A percentile compares a stretch with the other conserved stretches of the same genome.
Conservation (phyloP, 148 eudicot genomes). For the Gaultheria prostrata region DNA sequence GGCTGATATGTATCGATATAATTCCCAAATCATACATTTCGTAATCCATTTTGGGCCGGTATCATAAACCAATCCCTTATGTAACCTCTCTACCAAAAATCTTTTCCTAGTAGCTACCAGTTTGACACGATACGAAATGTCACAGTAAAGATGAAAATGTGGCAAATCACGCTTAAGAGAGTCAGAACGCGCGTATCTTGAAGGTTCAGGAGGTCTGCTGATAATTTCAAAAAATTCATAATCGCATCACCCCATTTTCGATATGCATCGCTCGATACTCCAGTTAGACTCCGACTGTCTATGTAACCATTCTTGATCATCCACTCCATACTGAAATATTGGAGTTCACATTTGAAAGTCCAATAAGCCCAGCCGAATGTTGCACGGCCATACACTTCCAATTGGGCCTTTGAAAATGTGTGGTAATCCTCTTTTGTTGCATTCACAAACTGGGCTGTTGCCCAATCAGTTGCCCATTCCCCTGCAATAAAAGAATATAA, state of each 20-base stretch:
- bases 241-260: neutral
- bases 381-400: slow-evolving; percentile 53
- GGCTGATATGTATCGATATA: neutral
- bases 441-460: slow-evolving; percentile 11
- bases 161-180: neutral
- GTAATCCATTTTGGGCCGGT: neutral
- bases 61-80: neutral
- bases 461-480: slow-evolving; percentile 75
- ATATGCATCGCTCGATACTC: neutral
- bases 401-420: slow-evolving; percentile 48
- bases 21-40: neutral
- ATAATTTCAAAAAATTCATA: neutral
- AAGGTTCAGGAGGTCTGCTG: neutral
- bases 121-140: neutral
- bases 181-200: neutral
- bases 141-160: neutral
- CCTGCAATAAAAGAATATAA: slow-evolving; percentile 31
- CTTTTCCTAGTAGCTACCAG: neutral
- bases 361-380: slow-evolving; percentile 89
- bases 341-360: slow-evolving; percentile 48
- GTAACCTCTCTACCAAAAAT: neutral
- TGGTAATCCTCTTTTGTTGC: slow-evolving; percentile 48
- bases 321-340: slow-evolving; percentile 69
- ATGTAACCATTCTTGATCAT: slow-evolving; percentile 70
- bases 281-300: slow-evolving; percentile 12